phyloP scores from a whole-genome alignment of 2,329 filamentous ascomycete genomes.

The Scedosporium aurantiacum region DNA sequence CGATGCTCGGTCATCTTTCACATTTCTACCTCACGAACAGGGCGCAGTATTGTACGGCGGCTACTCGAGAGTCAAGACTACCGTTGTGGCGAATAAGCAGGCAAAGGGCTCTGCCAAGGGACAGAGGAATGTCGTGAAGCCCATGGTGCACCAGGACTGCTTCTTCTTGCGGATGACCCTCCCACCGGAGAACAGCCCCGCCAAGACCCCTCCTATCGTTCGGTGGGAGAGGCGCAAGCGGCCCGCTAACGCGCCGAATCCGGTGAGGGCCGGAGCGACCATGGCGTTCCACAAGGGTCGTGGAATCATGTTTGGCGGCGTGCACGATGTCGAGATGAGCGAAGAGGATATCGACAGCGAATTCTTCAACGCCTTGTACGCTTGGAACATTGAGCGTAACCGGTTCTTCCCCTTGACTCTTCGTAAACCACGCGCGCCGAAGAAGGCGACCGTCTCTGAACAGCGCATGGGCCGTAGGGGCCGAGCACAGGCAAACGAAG shows the following conservation, averaged over 20 bases:
- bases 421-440: constrained; percentile 51
- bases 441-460: constrained; percentile 30
- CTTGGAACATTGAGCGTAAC: constrained; percentile 93
- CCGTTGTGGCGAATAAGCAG: constrained; percentile 49
- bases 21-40: constrained; percentile 77
- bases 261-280: constrained; percentile 74
- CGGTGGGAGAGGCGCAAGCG: constrained; percentile 91
- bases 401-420: constrained; percentile 79
- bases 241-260: constrained; percentile 78
- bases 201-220: constrained; percentile 57
- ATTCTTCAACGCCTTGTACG: constrained; percentile 86
- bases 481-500: constrained; percentile 82
- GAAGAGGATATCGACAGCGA: constrained; percentile 95
- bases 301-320: constrained; percentile 86
- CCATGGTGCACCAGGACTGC: constrained; percentile 87
- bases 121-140: constrained; percentile 66
- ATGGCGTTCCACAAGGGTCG: constrained; percentile 92
- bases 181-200: constrained; percentile 54
- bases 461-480: constrained; percentile 50
- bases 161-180: constrained; percentile 80
- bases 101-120: constrained; percentile 49
- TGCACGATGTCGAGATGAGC: constrained; percentile 82
- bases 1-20: constrained; percentile 84
- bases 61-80: constrained; percentile 80
- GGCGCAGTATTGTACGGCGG: constrained; percentile 88